These are phyloP conservation scores for Boletus bicolor DNA, from an alignment of 768 basidiomycete species.

Conservation along the genomic window DNA sequence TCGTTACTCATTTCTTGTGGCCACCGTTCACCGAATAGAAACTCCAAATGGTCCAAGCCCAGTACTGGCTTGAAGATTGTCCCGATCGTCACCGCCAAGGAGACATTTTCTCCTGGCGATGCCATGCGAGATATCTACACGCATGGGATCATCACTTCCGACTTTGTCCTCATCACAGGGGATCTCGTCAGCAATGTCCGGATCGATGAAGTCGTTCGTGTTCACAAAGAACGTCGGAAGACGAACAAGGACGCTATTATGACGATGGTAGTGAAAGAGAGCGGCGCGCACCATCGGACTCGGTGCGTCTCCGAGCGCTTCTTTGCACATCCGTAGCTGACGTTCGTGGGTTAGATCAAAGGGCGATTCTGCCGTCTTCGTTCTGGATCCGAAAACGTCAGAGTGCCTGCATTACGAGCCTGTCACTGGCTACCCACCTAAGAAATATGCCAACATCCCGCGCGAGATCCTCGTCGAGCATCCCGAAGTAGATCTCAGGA, in stretches of 20 bases:
- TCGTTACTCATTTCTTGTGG: slow-evolving; percentile 7
- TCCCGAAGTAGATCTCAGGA: slow-evolving; percentile 80
- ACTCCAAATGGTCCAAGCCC: slow-evolving; percentile 83
- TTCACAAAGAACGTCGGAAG: slow-evolving; percentile 84
- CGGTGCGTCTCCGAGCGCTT: slow-evolving; percentile 44
- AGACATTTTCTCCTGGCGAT: slow-evolving; percentile 86
- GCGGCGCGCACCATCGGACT: slow-evolving; percentile 67
- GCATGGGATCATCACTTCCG: slow-evolving; percentile 82
- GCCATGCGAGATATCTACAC: slow-evolving; percentile 93
- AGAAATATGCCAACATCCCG: slow-evolving; percentile 62
- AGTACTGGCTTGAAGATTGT: slow-evolving; percentile 78
- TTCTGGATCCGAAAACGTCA: slow-evolving; percentile 69
- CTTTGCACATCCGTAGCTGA: neutral
- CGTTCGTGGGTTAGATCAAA: slow-evolving; percentile 45
- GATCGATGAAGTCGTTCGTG: slow-evolving; percentile 84
- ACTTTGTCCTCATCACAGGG: slow-evolving; percentile 88
- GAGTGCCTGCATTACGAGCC: slow-evolving; percentile 87
- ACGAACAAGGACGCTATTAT: slow-evolving; percentile 92
- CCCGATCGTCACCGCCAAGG: slow-evolving; percentile 81
- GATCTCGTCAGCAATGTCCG: slow-evolving; percentile 92
- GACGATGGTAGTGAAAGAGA: slow-evolving; percentile 91
- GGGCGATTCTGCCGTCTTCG: slow-evolving; percentile 76
- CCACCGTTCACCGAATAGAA: slow-evolving; percentile 38
- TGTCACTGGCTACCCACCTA: slow-evolving; percentile 65
- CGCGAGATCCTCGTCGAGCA: slow-evolving; percentile 70